Conservation (phyloP, 1,284 basidiomycete species). For the Ustilago hordei region DNA sequence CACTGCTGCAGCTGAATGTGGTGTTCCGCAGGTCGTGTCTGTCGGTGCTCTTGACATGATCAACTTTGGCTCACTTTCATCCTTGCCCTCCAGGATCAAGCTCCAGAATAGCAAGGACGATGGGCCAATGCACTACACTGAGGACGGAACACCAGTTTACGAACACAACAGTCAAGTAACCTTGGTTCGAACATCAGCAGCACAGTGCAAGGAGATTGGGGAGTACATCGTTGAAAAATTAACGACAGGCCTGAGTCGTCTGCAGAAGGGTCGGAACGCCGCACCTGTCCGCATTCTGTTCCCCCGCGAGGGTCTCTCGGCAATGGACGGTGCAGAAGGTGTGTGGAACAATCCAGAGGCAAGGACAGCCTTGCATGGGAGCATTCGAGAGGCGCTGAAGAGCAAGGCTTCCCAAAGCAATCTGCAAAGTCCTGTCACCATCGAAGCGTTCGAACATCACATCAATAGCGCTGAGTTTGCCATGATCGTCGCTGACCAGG, state of each 20-base stretch:
- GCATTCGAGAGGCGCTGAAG: slow-evolving; percentile 6
- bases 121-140: slow-evolving; percentile 28
- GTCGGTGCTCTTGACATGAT: slow-evolving; percentile 51
- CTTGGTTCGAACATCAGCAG: slow-evolving; percentile 25
- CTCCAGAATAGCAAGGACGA: slow-evolving; percentile 3
- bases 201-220: slow-evolving; percentile 30
- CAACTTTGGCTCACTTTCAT: slow-evolving; percentile 40
- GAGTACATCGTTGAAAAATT: slow-evolving; percentile 17
- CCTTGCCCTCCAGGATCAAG: slow-evolving; percentile 21
- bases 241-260: slow-evolving; percentile 5
- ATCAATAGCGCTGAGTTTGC: slow-evolving; percentile 47
- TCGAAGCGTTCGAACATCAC: slow-evolving; percentile 18
- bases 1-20: slow-evolving; percentile 28
- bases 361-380: slow-evolving; percentile 16
- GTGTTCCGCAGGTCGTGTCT: slow-evolving; percentile 35
- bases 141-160: slow-evolving; percentile 28
- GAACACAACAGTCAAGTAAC: slow-evolving; percentile 45
- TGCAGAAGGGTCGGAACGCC: neutral
- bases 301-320: slow-evolving; percentile 26
- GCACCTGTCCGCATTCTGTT: slow-evolving; percentile 22
- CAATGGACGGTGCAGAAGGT: slow-evolving; percentile 31
- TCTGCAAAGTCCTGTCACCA: neutral
- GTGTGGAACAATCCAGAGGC: slow-evolving; percentile 28
- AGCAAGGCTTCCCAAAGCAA: neutral
- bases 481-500: slow-evolving; percentile 11